Evolutionary conservation across 2,329 filamentous ascomycete species (phyloP).

Genomic region (Xylariaceae sp.): DNA sequence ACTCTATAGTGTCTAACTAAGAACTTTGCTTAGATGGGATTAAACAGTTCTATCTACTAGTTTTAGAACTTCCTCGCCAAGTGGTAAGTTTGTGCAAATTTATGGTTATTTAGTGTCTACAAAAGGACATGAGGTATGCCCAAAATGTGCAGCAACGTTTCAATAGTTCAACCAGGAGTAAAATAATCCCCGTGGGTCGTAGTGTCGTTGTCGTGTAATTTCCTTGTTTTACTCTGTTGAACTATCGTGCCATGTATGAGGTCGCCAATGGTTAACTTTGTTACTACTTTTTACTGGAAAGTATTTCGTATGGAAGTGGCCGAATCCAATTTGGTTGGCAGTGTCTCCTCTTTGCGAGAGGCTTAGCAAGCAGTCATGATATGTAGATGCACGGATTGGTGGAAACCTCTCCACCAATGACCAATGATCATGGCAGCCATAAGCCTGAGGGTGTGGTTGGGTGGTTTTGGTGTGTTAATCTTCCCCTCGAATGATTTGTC

Average conservation of each 20-base stretch:
- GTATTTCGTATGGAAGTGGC: too few species aligned
- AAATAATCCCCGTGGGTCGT: too few species aligned
- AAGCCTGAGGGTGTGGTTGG: slow-evolving; percentile 8
- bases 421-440: background rate
- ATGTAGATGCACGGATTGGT: slow-evolving; percentile 6
- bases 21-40: too few species aligned
- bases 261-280: background rate
- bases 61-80: too few species aligned
- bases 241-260: too few species aligned
- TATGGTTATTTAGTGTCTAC: too few species aligned
- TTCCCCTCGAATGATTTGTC: slow-evolving; percentile 16
- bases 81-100: too few species aligned
- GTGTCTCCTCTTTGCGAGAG: background rate
- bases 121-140: too few species aligned
- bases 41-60: too few species aligned
- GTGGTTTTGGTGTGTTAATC: background rate
- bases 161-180: too few species aligned
- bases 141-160: slow-evolving; percentile 1
- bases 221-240: background rate
- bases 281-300: background rate
- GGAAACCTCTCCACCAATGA: slow-evolving; percentile 19
- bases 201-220: too few species aligned
- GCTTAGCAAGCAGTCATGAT: background rate
- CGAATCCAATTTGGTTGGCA: background rate
- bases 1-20: too few species aligned